Base-by-base conservation (phyloP, 306 rosid species). In the Amphicarpaea edgeworthii region DNA sequence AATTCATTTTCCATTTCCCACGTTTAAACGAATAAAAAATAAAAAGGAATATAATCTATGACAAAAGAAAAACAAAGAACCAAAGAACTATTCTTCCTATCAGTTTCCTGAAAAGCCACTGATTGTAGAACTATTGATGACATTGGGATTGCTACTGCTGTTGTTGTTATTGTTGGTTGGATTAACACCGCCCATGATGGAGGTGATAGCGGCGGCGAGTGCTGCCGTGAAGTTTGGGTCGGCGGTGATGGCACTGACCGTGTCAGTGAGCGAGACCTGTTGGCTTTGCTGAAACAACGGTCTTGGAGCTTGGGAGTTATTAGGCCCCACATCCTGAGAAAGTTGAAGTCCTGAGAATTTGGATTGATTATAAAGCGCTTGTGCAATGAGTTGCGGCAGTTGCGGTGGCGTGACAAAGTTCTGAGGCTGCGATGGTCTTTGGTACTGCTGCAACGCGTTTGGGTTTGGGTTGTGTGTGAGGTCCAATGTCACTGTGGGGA, bases 291-390 rank as follows among this genome's bases (percentile, higher is more conserved):
- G 85, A 24, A 60, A 24, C 0, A 57, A 50, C 3, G 74, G 88
- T 5, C 70, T 82, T 21, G 86, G 24, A 50, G 71, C 53, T 59
- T 85, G 93, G 19, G 70, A 87, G 66, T 32, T 77, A 47, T 89
- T 77, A 47, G 91, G 73, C 2, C 81, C 88, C 73, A 81, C 43
- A 11, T 93, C 92, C 2, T 90, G 88, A 7, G 98, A 95, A 12
- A 92, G 76, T 40, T 95, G 98, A 73, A 92, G 92, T 17, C 97
- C 98, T 0, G 98, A 92, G 71, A 95, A 90, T 58, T 90, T 89
- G 2, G 98, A 95, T 41, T 92, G 95, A 49, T 89, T 92, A 42
- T 95, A 90, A 0, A 92, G 88, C 4, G 89, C 73, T 42, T 90
- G 93, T 16, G 88, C 82, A 59, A 59, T 28, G 12, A 59, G 20